Evolutionary conservation across 192 early-diverging fungal genomes (phyloP), one percentile per base, ranked within the genome.

Genomic region (Linderina pennispora): DNA sequence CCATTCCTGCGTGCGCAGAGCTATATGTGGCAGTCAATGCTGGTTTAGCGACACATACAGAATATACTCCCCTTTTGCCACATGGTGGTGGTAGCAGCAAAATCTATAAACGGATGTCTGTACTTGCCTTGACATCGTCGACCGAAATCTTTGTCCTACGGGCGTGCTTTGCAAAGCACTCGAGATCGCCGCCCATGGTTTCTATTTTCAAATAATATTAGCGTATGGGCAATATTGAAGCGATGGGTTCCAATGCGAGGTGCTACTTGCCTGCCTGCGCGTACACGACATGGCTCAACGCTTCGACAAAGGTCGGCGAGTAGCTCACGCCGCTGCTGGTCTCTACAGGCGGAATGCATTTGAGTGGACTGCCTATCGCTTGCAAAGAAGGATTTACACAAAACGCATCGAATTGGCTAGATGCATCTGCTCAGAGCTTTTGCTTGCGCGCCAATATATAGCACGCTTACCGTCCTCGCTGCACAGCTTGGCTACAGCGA

Each of bases 91-190:
- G n/a, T n/a, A n/a, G n/a, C n/a, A n/a, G n/a, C n/a, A n/a, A n/a
- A n/a, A n/a, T n/a, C n/a, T n/a, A n/a, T n/a, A n/a, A n/a, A n/a
- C n/a, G n/a, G n/a, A n/a, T n/a, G n/a, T n/a, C n/a, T n/a, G n/a
- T 16, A 31, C 45, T 36, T 49, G 55, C 53, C 55, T 60, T 60
- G 2, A 70, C 66, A 26, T 70, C 66, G 28, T 70, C 66, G 8
- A 62, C 59, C 0, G 66, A 58, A 26, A 70, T 61, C 43, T 62
- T 70, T 38, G 66, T 59, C n/a, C 66, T 58, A 36, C 54, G 53
- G 9, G 59, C 66, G 31, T 70, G 66, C 54, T 48, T 55, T 36
- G 66, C 66, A 70, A 70, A 70, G 50, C 46, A 36, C 40, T 70
- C 66, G 45, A 70, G 59, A 46, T 70, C 66, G 16, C 35, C 44